Base-by-base conservation (phyloP, 345 rosid genomes). In the Dimocarpus longan region DNA sequence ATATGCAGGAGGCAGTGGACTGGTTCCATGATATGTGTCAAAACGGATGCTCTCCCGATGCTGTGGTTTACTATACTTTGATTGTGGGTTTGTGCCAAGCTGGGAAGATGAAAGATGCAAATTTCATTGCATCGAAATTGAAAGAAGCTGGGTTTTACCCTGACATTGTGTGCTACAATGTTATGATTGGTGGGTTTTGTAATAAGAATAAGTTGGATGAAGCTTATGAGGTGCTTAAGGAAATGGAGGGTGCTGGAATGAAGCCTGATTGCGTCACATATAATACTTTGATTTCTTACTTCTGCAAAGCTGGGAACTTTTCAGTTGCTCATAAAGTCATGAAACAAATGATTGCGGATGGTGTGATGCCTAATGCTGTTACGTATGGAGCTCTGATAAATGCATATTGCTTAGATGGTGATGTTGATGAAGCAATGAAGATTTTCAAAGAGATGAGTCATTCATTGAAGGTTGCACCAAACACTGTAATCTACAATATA, bases 401-500 rank as follows among this genome's bases (percentile, higher is more conserved):
- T 79, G 92, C 90, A 1, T 87, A 72, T 65, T 94, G 98, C 88
- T 81, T 84, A 72, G 74, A 76, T 1, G 92, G 89, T 12, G 74
- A 87, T 9, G 44, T 84, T 19, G 84, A 86, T 74, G 90, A 88
- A 83, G 99, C 97, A n/a, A 74, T 91, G 87, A 82, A 89, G 68
- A 77, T 94, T 67, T 93, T 91, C 81, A 78, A 68, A 28, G 84
- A 83, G 59, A 89, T 91, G 93, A 74, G 70, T 73, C 74, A 80
- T 7, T 42, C 39, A 26, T 88, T 89, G 5, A 90, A 86, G 82
- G 85, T 91, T 28, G 76, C 79, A 22, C 90, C 97, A 1, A 91
- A 94, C 84, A 87, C 90, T 0, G 90, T 85, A 40, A 89, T 89
- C 59, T 91, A 94, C 85, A 96, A 90, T 79, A 90, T 88, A 75